Conservation (phyloP, 2,329 filamentous ascomycete species). For the Epichloe gansuensis region DNA sequence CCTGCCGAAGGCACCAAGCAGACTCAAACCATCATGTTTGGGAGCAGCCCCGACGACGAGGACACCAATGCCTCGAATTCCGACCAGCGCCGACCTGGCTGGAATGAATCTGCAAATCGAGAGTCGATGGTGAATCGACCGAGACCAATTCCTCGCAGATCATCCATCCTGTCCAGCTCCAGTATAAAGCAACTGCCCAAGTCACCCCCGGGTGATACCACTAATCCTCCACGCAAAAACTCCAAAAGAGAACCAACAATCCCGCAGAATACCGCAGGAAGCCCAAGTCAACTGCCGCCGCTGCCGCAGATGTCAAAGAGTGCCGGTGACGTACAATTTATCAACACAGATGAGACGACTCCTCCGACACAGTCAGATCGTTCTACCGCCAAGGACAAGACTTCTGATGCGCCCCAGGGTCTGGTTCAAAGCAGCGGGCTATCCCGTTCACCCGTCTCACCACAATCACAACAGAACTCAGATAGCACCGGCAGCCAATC, state of each 20-base stretch:
- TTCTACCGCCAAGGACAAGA: neutral
- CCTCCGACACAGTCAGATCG: neutral
- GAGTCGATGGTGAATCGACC: constrained; percentile 40
- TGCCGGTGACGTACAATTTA: neutral
- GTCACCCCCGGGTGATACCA: neutral
- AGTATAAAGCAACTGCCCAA: neutral
- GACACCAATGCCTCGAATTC: constrained; percentile 23
- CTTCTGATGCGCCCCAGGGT: neutral
- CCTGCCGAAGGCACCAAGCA: constrained; percentile 13
- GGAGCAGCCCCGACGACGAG: constrained; percentile 43
- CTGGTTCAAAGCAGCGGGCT: neutral
- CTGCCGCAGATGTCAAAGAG: neutral
- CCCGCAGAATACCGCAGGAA: neutral
- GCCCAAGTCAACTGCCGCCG: neutral
- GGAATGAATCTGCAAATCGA: neutral
- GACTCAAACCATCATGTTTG: constrained; percentile 37
- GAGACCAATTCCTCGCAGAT: constrained; percentile 40
- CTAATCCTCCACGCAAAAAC: neutral
- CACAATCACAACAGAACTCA: neutral
- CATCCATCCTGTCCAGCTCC: neutral
- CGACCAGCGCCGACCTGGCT: constrained; percentile 5
- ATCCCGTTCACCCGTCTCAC: neutral
- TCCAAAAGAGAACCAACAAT: neutral
- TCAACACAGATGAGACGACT: neutral
- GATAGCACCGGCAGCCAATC: neutral